Evolutionary conservation across 495 filamentous ascomycete genomes (phyloP), one percentile per base, ranked within the genome.

Genomic region (Penicillium samsonianum): DNA sequence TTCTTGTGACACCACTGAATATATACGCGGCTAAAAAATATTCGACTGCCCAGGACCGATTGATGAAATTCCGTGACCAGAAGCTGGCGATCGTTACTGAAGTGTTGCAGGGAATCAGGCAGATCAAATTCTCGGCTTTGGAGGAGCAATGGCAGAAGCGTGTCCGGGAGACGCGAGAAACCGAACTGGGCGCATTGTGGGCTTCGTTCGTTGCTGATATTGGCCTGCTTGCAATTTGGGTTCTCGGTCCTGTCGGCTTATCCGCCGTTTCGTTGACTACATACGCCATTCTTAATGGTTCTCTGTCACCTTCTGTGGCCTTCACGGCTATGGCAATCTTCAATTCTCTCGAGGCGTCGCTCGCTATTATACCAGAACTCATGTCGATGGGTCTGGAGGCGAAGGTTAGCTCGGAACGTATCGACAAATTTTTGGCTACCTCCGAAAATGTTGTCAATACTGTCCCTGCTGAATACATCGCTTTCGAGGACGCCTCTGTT

Each of bases 71-170:
- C 11, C 79, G 90, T 53, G 91, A 96, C 68, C 76, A 83, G 43
- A 93, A 93, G 65, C 83, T 92, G 78, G 85, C 80, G 0, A 79
- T 92, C 1, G 80, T 96, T 12, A 90, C 88, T 0, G 91, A 96
- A 67, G 90, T 88, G 1, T 73, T 96, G 0, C 85, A 90, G 59
- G 91, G 87, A 47, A 93, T 96, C 53, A 82, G 91, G 6, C 91
- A 95, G 65, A 90, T 96, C 67, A 96, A 96, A 62, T 92, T 96
- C 61, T 89, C 89, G 1, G 90, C 90, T 10, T 69, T 90, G n/a
- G 91, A 96, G 65, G 68, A 75, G 16, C 83, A 89, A 58, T 96
- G 91, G 91, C 82, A 92, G 69, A 72, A 79, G n/a, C 86, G 84
- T 53, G 90, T 96, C 51, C 67, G 73, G n/a, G 75, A 76, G 7